These are phyloP conservation scores for Taphrina flavorubra DNA, from an alignment of 1,139 yeast species.

Conservation along the genomic window DNA sequence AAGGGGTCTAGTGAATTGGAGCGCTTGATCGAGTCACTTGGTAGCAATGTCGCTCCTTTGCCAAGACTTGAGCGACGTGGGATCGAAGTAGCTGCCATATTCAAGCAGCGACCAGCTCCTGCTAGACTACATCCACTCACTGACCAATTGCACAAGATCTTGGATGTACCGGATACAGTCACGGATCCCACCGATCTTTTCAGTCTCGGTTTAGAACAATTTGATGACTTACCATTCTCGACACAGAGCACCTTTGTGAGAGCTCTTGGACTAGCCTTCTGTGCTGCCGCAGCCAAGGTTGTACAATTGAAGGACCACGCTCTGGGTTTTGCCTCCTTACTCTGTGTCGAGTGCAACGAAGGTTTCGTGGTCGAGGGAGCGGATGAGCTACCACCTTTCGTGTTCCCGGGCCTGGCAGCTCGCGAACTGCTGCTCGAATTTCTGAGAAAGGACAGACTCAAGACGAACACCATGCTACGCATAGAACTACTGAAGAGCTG, in stretches of 20 bases:
- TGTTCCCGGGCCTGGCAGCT: background rate
- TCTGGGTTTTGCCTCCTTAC: background rate
- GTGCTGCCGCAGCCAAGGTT: background rate
- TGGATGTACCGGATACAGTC: background rate
- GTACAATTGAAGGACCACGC: background rate
- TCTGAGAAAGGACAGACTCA: background rate
- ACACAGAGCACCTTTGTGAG: background rate
- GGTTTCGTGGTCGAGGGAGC: background rate
- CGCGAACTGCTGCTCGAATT: slow-evolving; percentile 2
- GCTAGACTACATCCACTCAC: background rate
- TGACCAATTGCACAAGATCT: background rate
- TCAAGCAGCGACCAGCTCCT: background rate
- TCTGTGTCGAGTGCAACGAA: slow-evolving; percentile 6
- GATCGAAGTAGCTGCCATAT: background rate
- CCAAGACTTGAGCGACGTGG: background rate
- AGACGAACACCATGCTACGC: background rate
- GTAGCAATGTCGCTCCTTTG: background rate
- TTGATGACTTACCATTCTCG: background rate
- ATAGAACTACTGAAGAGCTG: slow-evolving; percentile 7
- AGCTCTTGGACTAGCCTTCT: background rate
- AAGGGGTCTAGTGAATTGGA: background rate
- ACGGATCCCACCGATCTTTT: background rate
- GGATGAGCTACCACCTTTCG: background rate
- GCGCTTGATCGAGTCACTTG: background rate
- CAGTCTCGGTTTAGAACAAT: background rate